phyloP scores from a whole-genome alignment of 306 rosid species.

The Sesbania bispinosa region DNA sequence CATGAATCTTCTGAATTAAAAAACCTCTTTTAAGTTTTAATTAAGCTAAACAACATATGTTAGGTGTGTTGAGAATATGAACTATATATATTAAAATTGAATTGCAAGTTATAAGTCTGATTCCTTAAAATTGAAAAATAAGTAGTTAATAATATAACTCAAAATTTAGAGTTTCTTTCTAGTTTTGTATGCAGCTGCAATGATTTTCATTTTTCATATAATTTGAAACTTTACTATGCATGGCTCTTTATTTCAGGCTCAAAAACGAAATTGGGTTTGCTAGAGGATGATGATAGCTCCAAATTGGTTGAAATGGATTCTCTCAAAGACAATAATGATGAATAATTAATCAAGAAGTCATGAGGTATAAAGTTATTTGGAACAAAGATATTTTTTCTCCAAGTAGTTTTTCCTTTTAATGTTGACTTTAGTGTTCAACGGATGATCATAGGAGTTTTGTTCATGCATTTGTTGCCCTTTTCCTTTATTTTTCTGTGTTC shows the following conservation, averaged over 20 bases:
- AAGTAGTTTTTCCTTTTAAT: slow-evolving; percentile 7
- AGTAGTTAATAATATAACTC: too few species aligned
- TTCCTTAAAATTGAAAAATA: too few species aligned
- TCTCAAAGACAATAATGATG: slow-evolving; percentile 11
- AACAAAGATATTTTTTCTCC: not conserved
- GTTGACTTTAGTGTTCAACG: not conserved
- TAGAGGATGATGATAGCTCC: slow-evolving; percentile 47
- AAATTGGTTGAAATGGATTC: slow-evolving; percentile 22
- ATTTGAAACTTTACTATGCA: not conserved
- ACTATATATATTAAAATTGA: too few species aligned
- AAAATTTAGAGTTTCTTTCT: not conserved
- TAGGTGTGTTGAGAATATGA: too few species aligned
- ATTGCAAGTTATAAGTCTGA: too few species aligned
- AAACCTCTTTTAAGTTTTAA: too few species aligned
- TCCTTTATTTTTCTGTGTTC: too few species aligned
- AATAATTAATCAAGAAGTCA: slow-evolving; percentile 97
- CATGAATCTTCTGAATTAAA: too few species aligned
- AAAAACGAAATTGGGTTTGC: slow-evolving; percentile 82
- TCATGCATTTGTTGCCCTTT: too few species aligned
- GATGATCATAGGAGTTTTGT: too few species aligned
- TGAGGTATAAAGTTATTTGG: slow-evolving; percentile 48
- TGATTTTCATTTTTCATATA: not conserved
- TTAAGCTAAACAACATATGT: too few species aligned
- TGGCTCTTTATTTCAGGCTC: slow-evolving; percentile 52
- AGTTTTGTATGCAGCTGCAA: not conserved